Evolutionary conservation across 2,329 filamentous ascomycete species (phyloP).

Genomic region (Pestalotiopsis sp.): DNA sequence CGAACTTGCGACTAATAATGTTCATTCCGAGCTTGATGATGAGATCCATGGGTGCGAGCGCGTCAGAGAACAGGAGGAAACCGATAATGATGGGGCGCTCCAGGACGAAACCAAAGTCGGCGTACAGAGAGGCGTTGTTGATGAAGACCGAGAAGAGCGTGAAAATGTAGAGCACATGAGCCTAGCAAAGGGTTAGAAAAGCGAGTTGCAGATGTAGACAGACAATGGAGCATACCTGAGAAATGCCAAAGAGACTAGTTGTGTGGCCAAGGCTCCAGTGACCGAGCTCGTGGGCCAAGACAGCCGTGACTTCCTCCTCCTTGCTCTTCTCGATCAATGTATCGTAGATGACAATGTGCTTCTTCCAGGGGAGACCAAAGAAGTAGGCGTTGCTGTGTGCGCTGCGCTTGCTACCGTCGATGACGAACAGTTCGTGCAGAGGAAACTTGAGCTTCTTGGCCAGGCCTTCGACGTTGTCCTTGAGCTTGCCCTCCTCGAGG

Average conservation of each 20-base stretch:
- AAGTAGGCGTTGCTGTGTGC: constrained; percentile 94
- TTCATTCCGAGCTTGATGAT: constrained; percentile 95
- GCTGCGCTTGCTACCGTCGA: constrained; percentile 86
- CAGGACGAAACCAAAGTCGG: constrained; percentile 83
- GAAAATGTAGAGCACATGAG: constrained; percentile 96
- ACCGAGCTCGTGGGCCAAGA: constrained; percentile 91
- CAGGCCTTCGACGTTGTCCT: constrained; percentile 82
- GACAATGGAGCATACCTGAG: constrained; percentile 58
- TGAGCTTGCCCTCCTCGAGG: constrained; percentile 81
- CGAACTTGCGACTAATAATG: constrained; percentile 88
- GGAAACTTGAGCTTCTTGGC: constrained; percentile 87
- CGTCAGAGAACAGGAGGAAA: constrained; percentile 96
- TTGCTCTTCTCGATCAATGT: constrained; percentile 95
- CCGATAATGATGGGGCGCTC: constrained; percentile 92
- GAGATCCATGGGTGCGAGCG: constrained; percentile 92
- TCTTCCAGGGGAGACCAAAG: constrained; percentile 98
- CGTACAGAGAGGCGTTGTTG: constrained; percentile 89
- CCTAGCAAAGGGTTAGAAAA: constrained; percentile 49
- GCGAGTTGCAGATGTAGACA: background rate
- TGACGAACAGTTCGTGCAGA: constrained; percentile 89
- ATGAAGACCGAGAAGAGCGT: constrained; percentile 96
- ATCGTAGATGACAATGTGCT: constrained; percentile 99
- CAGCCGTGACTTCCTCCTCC: constrained; percentile 88
- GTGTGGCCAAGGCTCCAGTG: constrained; percentile 98
- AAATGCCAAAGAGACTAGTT: constrained; percentile 84